Evolutionary conservation across 768 basidiomycete genomes (phyloP).

Genomic region (Suillus bovinus): DNA sequence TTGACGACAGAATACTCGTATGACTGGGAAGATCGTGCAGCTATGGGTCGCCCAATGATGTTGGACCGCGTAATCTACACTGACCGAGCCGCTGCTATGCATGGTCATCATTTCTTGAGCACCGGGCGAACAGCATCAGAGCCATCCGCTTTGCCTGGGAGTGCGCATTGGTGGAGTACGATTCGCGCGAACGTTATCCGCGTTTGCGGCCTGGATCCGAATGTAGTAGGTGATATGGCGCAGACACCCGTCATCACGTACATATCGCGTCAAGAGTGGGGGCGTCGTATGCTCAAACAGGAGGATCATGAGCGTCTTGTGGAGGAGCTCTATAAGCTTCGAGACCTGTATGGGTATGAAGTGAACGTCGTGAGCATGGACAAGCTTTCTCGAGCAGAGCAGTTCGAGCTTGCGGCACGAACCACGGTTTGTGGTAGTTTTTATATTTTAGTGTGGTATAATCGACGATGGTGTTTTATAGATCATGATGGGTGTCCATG

Average conservation of each 20-base stretch:
- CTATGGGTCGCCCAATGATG: constrained; percentile 68
- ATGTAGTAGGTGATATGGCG: constrained; percentile 43
- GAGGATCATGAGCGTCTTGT: constrained; percentile 83
- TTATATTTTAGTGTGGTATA: background rate
- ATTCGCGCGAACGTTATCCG: constrained; percentile 71
- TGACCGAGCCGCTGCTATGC: constrained; percentile 85
- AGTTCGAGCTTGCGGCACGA: constrained; percentile 76
- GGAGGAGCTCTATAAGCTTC: constrained; percentile 64
- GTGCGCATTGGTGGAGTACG: constrained; percentile 82
- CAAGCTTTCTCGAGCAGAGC: constrained; percentile 75
- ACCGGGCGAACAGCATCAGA: constrained; percentile 79
- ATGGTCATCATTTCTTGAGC: constrained; percentile 59
- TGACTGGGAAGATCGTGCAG: constrained; percentile 82
- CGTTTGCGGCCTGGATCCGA: constrained; percentile 60
- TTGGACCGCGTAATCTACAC: constrained; percentile 87
- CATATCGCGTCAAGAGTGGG: constrained; percentile 88
- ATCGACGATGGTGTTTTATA: constrained; percentile 31
- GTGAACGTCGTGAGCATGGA: constrained; percentile 88
- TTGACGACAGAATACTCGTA: constrained; percentile 75
- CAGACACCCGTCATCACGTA: constrained; percentile 85
- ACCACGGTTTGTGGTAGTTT: constrained; percentile 67
- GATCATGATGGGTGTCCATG: constrained; percentile 96
- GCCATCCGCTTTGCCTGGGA: constrained; percentile 73
- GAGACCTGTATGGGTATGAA: constrained; percentile 76
- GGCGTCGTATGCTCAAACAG: constrained; percentile 73